These are phyloP conservation scores for Talaromyces sp. DNA, from an alignment of 2,329 filamentous ascomycete species.

Conservation along the genomic window DNA sequence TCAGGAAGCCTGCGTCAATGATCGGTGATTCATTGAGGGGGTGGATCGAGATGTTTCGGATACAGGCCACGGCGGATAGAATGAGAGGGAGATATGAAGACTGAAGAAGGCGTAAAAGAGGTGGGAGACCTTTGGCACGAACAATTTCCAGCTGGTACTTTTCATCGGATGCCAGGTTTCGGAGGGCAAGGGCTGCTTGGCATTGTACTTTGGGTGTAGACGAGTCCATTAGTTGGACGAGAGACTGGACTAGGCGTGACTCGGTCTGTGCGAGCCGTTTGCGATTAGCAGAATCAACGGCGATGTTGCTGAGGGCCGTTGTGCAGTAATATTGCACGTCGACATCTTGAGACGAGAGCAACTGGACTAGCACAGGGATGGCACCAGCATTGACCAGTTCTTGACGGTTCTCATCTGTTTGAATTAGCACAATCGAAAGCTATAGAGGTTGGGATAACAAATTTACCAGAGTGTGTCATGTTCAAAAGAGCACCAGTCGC, in stretches of 20 bases:
- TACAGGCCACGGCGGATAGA: conserved; percentile 93
- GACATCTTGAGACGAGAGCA: conserved; percentile 87
- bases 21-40: conserved; percentile 97
- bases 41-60: conserved; percentile 98
- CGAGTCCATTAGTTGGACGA: conserved; percentile 96
- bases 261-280: conserved; percentile 89
- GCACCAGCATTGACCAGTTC: conserved; percentile 95
- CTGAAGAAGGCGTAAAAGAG: conserved; percentile 83
- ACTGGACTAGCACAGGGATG: conserved; percentile 94
- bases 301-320: conserved; percentile 96
- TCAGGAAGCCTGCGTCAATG: conserved; percentile 93
- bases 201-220: conserved; percentile 97
- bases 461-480: conserved; percentile 95
- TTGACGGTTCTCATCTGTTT: conserved; percentile 87
- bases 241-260: conserved; percentile 82
- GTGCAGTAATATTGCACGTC: conserved; percentile 99
- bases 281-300: conserved; percentile 85
- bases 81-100: conserved; percentile 95
- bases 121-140: conserved; percentile 75
- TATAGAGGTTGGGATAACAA: not conserved
- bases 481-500: conserved; percentile 94
- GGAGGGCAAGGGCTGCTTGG: conserved; percentile 87
- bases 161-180: conserved; percentile 95
- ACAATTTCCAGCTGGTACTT: conserved; percentile 99
- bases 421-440: conserved; percentile 19